A percentile compares a stretch with the other conserved stretches of the same genome.
Conservation (phyloP, 306 rosid species). For the Quercus agrifolia region DNA sequence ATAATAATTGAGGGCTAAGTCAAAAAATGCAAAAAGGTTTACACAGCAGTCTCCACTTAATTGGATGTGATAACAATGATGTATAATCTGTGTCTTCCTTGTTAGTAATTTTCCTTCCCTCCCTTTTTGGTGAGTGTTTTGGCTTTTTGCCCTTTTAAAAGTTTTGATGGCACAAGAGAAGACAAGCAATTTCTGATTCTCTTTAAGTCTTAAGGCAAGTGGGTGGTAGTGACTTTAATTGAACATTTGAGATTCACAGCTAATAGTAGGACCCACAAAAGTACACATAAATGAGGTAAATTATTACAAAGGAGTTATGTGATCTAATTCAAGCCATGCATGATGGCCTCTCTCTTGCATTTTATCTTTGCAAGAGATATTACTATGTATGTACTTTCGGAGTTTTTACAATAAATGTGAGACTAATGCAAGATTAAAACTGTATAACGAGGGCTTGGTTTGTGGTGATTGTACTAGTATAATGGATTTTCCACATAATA, state of each 20-base stretch:
- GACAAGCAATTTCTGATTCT: not conserved
- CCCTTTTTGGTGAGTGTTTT: not conserved
- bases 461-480: too few species aligned
- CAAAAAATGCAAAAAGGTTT: not conserved
- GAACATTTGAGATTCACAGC: slow-evolving; percentile 24
- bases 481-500: too few species aligned
- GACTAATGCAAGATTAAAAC: too few species aligned
- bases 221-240: slow-evolving; percentile 6
- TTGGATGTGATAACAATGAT: not conserved
- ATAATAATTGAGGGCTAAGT: not conserved
- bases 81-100: not conserved
- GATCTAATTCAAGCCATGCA: not conserved
- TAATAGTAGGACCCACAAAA: slow-evolving; percentile 18
- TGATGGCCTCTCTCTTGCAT: not conserved
- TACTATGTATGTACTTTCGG: too few species aligned
- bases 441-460: too few species aligned
- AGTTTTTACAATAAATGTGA: too few species aligned
- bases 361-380: too few species aligned
- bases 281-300: not conserved
- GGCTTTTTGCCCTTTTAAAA: not conserved
- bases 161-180: not conserved
- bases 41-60: not conserved
- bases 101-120: not conserved
- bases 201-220: not conserved
- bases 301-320: not conserved